These are phyloP conservation scores for Pythium plurisporium DNA, from an alignment of 352 stramenopile species.

Conservation along the genomic window DNA sequence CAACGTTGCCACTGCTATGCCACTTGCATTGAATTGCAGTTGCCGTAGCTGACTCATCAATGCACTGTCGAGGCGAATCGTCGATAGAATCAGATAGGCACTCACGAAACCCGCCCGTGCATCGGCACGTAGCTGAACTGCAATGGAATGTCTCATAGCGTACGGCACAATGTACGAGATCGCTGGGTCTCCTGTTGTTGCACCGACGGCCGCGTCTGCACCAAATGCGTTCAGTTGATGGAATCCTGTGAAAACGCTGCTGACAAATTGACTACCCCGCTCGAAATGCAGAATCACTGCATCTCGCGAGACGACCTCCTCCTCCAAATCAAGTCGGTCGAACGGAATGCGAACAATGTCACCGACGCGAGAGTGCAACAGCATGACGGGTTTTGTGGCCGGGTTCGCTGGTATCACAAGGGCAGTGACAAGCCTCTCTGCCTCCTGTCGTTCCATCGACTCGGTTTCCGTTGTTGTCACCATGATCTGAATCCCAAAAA, in stretches of 20 bases:
- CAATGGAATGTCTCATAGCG: background rate
- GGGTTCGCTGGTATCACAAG: conserved; percentile 13
- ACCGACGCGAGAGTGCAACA: conserved; percentile 15
- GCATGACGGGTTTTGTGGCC: background rate
- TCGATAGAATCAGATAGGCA: conserved; percentile 12
- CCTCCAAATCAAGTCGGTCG: conserved; percentile 24
- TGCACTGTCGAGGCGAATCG: background rate
- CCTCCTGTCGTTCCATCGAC: background rate
- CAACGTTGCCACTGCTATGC: background rate
- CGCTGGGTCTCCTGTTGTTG: background rate
- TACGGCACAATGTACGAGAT: conserved; percentile 14
- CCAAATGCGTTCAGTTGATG: background rate
- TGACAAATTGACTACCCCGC: background rate
- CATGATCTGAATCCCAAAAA: conserved; percentile 4
- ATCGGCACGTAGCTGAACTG: conserved; percentile 1
- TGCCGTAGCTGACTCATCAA: background rate
- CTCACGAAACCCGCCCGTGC: conserved; percentile 3
- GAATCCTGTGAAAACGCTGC: conserved; percentile 10
- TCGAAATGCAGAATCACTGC: conserved; percentile 34
- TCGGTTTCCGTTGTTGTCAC: conserved; percentile 10
- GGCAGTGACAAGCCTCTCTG: background rate
- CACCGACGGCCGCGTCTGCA: background rate
- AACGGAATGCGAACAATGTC: conserved; percentile 35
- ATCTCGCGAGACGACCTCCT: conserved; percentile 31
- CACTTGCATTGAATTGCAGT: conserved; percentile 2